Evolutionary conservation across 805 yeast genomes (phyloP), one percentile per base, ranked within the genome.

Genomic region (Maudiozyma turicensis): DNA sequence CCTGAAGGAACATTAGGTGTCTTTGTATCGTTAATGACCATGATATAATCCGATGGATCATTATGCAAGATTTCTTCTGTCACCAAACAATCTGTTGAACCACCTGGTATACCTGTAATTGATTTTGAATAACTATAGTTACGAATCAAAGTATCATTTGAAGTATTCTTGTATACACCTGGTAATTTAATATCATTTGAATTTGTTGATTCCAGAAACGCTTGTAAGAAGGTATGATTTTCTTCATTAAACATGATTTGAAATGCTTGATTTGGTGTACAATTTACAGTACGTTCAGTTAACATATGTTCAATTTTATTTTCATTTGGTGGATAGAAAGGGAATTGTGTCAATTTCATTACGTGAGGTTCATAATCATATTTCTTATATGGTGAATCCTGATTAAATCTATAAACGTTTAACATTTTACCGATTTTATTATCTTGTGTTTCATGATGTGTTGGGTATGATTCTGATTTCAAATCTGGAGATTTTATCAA

Each of bases 1-100:
- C 99, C 99, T 58, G 90, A 84, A 0, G 99, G 99, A 13, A 93
- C 98, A 60, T 88, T 93, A 0, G 99, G 99, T 0, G 99, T 90
- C 40, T 69, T 71, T 0, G 91, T 80, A 1, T 77, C 71, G 40
- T 82, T 79, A 2, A 80, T 67, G 1, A 88, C 80, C 50, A 80
- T 75, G 34, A 87, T 76, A 54, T 74, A 74, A 14, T 72, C 71
- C 5, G 72, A 65, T 13, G 73, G 65, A 53, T 81, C 80, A 46
- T 60, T 64, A 40, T 73, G 65, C 42, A 80, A 78, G 20, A 84
- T 71, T 55, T 88, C 96, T 55, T 88, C 96, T 2, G 65, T 67
- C 13, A 76, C 80, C 26, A 67, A 50, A 62, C 95, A 86, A 51
- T 75, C 80, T 4, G 99, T 90, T 26, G 91, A 88, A 0, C 99